Evolutionary conservation across 768 basidiomycete genomes (phyloP).

Genomic region (Daedaleopsis sinensis): DNA sequence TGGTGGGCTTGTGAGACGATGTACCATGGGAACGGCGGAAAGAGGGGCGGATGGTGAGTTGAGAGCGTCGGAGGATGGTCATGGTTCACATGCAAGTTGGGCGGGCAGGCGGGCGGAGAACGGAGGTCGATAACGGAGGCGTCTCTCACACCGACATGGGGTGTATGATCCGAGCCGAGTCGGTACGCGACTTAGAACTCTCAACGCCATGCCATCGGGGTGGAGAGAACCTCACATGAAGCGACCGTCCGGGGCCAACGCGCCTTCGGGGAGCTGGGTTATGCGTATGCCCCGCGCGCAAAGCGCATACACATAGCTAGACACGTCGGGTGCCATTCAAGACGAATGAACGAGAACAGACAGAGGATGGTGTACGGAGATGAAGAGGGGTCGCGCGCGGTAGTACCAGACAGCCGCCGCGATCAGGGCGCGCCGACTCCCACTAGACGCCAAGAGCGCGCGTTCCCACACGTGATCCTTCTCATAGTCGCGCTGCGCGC

Average conservation of each 20-base stretch:
- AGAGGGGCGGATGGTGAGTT: slow-evolving; percentile 7
- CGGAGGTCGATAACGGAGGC: not conserved
- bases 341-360: not conserved
- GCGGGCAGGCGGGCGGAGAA: not conserved
- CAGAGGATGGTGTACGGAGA: not conserved
- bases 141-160: slow-evolving; percentile 7
- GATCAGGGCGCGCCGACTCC: not conserved
- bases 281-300: no score
- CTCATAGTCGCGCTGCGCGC: no score
- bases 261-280: not conserved
- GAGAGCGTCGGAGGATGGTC: slow-evolving; percentile 23
- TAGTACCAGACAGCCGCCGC: not conserved
- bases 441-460: slow-evolving; percentile 1
- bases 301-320: no score
- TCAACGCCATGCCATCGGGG: not conserved
- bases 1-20: slow-evolving; percentile 6
- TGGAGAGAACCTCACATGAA: no score
- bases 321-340: no score
- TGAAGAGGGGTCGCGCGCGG: not conserved
- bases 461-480: not conserved
- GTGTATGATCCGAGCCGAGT: slow-evolving; percentile 19
- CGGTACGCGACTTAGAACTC: not conserved
- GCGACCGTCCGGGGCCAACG: not conserved
- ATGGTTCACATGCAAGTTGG: slow-evolving; percentile 13
- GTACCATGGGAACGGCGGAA: slow-evolving; percentile 10